These are phyloP conservation scores for Penicillium pancosmium DNA, from an alignment of 495 filamentous ascomycete genomes.

Conservation along the genomic window DNA sequence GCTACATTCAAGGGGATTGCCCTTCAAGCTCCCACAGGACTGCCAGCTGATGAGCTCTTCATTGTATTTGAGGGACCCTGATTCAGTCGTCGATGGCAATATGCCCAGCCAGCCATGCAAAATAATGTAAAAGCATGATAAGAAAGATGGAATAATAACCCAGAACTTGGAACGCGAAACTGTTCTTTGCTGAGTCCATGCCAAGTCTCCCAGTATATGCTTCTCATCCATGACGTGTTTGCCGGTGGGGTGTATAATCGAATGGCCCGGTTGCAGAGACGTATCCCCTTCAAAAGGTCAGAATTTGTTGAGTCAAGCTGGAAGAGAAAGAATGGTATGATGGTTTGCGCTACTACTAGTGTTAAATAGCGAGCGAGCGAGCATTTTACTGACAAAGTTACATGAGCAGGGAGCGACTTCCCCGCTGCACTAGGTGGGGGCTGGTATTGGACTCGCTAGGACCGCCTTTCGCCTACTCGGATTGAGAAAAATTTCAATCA, in stretches of 20 bases:
- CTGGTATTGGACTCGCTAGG: too few relatives aligned
- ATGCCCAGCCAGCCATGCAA: conserved; percentile 1
- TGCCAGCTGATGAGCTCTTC: conserved; percentile 42
- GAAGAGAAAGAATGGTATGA: too few relatives aligned
- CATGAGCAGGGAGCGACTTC: too few relatives aligned
- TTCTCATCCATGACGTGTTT: conserved; percentile 8
- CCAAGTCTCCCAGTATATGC: background rate
- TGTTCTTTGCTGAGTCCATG: conserved; percentile 1
- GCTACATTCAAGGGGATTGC: conserved; percentile 30
- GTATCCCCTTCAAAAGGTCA: too few relatives aligned
- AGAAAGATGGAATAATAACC: conserved; percentile 2
- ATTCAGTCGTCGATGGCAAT: conserved; percentile 1
- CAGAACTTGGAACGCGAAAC: conserved; percentile 1
- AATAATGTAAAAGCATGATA: conserved; percentile 5
- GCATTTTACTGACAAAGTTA: too few relatives aligned
- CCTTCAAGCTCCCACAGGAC: conserved; percentile 35
- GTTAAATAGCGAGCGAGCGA: too few relatives aligned
- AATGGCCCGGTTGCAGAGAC: background rate
- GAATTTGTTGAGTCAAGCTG: too few relatives aligned
- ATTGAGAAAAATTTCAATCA: too few relatives aligned
- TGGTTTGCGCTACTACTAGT: too few relatives aligned
- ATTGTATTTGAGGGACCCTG: conserved; percentile 21
- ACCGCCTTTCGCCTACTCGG: too few relatives aligned
- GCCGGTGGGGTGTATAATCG: conserved; percentile 1
- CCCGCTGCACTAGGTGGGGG: too few relatives aligned